Base-by-base conservation (phyloP, 805 yeast species). In the Dipodascopsis tothii region DNA sequence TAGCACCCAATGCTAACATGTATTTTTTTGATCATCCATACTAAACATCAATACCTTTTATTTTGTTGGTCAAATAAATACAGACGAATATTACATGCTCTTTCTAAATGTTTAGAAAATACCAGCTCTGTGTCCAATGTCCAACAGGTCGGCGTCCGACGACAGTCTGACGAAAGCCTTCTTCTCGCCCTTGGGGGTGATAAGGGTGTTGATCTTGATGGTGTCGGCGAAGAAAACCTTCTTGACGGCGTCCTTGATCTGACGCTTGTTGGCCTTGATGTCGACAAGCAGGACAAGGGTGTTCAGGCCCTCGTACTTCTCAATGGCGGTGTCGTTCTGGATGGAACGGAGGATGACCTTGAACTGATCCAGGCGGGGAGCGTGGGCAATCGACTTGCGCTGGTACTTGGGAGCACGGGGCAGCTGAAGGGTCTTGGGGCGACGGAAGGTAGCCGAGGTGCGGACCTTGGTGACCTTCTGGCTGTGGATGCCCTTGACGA, bases 111-210 rank as follows among this genome's bases (percentile, higher is more conserved):
- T 64, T 84, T 79, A 90, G 73, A 90, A 82, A 94, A 87, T 88
- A 77, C 98, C 98, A 70, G 90, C 92, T 78, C 92, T 86, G 95
- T 88, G 88, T 71, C 98, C 98, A 73, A 92, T 87, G 73, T 92
- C 98, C 71, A 92, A 84, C 73, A 97, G 97, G 77, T 92, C 98
- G 80, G 81, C 84, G 75, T 92, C 98, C 71, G 95, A 90, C 68
- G 97, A 86, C 72, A 92, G 84, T 79, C 94, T 86, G 70, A 92
- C 90, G 81, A 83, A 92, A 70, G 98, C 98, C 82, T 92, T 92
- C 86, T 92, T 92, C 78, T 96, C 84, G 74, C 98, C 98, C 74
- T 92, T 88, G 71, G 98, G 96, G 78, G 53, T 49, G 68, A 92
- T 75, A 72, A 92, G 79, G 63, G 98, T 92, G 90, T 92, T 88